Base-by-base conservation (phyloP, 495 filamentous ascomycete species). In the Viridothelium virens region DNA sequence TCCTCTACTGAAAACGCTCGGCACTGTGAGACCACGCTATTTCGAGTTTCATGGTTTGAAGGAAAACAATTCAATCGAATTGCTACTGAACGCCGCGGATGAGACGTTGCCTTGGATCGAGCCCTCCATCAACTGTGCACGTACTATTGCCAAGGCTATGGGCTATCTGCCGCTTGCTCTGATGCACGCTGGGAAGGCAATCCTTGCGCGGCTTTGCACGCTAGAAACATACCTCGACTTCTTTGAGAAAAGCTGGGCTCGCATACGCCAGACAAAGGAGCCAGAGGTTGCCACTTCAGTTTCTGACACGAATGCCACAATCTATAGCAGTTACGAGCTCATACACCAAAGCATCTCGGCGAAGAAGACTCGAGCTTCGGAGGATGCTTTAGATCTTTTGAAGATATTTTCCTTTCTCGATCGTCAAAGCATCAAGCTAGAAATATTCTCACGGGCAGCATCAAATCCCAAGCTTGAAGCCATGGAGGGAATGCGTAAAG, bases 21-120 rank as follows among this genome's bases (percentile, higher is more conserved):
- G 76, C 25, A 77, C 65, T 64, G 70, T 74, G 34, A 74, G 73
- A 18, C 53, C 53, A 10, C 53, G 53, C 53, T 74, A 67, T 39
- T 68, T 77, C 14, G 68, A 75, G 59, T 74, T 81, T 18, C 44
- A 69, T 38, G 65, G 68, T 44, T 71, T 80, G 47, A 68, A 76
- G 47, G 63, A 67, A 12, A 38, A 76, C 18, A 73, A 79, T 39
- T 74, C 76, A 11, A 73, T 69, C 47, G 67, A 72, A 31, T 71
- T 82, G 18, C 68, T 81, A 41, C 71, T 80, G 9, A 78, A 74
- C 69, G 73, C 73, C 36, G 75, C 79, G 14, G 53, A 59, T 59
- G 53, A 59, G 53, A 7, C 18, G 18, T 3, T 59, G 18, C 53
- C 53, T 36, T 59, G 53, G 53, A 36, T 59, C 53, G 53, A 59